phyloP scores from a whole-genome alignment of 345 rosid genomes.

The Citrus trifoliata region DNA sequence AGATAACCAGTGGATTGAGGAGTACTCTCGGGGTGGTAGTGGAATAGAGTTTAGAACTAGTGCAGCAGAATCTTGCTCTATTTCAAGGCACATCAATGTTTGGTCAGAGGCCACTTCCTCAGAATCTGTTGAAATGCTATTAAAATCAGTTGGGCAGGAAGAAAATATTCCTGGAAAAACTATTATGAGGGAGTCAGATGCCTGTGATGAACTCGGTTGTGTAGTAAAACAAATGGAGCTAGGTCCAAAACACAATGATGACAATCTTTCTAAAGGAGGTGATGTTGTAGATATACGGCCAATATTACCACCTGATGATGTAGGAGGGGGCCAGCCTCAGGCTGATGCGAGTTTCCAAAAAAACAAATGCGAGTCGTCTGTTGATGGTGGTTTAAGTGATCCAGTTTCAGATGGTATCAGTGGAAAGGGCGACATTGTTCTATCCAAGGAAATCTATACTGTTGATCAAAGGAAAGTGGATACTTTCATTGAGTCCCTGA shows the following conservation, averaged over 20 bases:
- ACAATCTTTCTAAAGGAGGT: conserved; percentile 29
- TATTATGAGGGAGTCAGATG: conserved; percentile 49
- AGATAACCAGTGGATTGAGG: conserved; percentile 94
- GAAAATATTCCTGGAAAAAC: conserved; percentile 48
- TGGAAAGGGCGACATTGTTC: conserved; percentile 26
- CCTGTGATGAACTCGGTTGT: conserved; percentile 71
- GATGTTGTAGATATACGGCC: conserved; percentile 33
- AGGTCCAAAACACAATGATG: conserved; percentile 38
- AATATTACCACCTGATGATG: conserved; percentile 27
- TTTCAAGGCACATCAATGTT: conserved; percentile 83
- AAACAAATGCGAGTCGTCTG: conserved; percentile 29
- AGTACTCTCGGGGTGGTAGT: conserved; percentile 60
- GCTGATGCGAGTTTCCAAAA: conserved; percentile 39
- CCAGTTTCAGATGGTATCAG: conserved; percentile 22
- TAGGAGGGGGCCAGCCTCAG: conserved; percentile 31
- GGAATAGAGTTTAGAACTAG: conserved; percentile 72
- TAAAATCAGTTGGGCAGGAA: conserved; percentile 95
- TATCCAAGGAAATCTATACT: conserved; percentile 18
- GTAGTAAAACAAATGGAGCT: conserved; percentile 72
- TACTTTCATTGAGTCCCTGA: conserved; percentile 27
- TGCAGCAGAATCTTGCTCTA: conserved; percentile 80
- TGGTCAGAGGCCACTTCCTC: conserved; percentile 96
- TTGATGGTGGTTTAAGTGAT: conserved; percentile 31
- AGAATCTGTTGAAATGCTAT: conserved; percentile 89
- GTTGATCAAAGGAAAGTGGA: conserved; percentile 26